A percentile compares a stretch with the other conserved stretches of the same genome.
Evolutionary conservation across 805 yeast genomes (phyloP).

Genomic region (Wickerhamiella slavikovae): DNA sequence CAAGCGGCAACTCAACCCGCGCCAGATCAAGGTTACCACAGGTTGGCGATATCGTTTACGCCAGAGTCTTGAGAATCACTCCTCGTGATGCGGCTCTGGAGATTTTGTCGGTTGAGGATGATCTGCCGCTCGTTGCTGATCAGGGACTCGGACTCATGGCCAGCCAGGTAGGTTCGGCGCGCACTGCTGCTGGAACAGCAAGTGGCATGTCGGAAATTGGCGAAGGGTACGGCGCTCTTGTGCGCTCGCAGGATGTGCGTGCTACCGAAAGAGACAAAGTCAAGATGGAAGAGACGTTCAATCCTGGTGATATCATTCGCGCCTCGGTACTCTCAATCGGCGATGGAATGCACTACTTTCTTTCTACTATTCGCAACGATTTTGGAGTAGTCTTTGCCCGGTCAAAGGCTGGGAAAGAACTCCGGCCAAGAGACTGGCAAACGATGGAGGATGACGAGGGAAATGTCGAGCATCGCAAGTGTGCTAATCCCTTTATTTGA

Average conservation of each 20-base stretch:
- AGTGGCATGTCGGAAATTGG: conserved; percentile 35
- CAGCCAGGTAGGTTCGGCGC: conserved; percentile 13
- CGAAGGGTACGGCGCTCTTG: conserved; percentile 71
- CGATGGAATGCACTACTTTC: conserved; percentile 79
- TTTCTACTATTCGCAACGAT: conserved; percentile 77
- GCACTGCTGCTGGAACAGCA: conserved; percentile 10
- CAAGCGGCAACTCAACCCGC: too few relatives aligned
- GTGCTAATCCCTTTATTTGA: conserved; percentile 57
- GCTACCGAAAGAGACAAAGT: conserved; percentile 82
- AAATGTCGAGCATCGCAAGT: conserved; percentile 55
- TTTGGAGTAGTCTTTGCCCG: conserved; percentile 85
- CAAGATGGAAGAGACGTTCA: conserved; percentile 53
- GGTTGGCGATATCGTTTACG: conserved; percentile 68
- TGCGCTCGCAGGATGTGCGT: conserved; percentile 73
- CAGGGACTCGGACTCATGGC: conserved; percentile 43
- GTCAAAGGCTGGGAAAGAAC: conserved; percentile 45
- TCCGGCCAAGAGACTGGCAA: conserved; percentile 92
- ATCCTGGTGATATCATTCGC: conserved; percentile 83
- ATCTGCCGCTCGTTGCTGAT: conserved; percentile 34
- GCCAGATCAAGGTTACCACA: conserved; percentile 35
- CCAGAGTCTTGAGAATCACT: conserved; percentile 46
- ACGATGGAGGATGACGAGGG: conserved; percentile 73
- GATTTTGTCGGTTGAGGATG: conserved; percentile 46
- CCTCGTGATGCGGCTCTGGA: conserved; percentile 60
- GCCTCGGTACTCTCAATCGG: conserved; percentile 71